phyloP scores from a whole-genome alignment of 2,329 filamentous ascomycete species.

The Fusarium equiseti region DNA sequence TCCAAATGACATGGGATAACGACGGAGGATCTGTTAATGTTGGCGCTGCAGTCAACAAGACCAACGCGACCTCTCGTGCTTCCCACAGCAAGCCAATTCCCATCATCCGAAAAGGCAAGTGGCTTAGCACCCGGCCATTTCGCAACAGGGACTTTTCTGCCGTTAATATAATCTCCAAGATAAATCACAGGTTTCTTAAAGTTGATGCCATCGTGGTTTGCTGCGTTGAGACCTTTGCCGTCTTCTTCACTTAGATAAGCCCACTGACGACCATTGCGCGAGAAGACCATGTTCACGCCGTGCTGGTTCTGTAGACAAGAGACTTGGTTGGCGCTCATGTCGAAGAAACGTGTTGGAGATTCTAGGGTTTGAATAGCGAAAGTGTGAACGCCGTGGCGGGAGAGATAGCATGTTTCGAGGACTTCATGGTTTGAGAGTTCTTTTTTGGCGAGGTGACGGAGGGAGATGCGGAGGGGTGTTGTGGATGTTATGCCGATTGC shows the following conservation, averaged over 20 bases:
- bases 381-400: slow-evolving; percentile 29
- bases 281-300: slow-evolving; percentile 44
- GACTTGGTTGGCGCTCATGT: slow-evolving; percentile 39
- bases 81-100: slow-evolving; percentile 42
- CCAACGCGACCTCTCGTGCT: slow-evolving; percentile 41
- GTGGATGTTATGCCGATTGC: slow-evolving; percentile 46
- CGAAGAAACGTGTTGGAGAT: slow-evolving; percentile 45
- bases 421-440: slow-evolving; percentile 46
- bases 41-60: slow-evolving; percentile 38
- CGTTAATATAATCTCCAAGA: slow-evolving; percentile 44
- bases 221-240: slow-evolving; percentile 34
- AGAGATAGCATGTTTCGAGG: slow-evolving; percentile 39
- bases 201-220: slow-evolving; percentile 37
- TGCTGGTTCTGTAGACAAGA: slow-evolving; percentile 40
- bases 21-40: slow-evolving; percentile 27
- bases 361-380: slow-evolving; percentile 46
- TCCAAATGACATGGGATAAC: slow-evolving; percentile 44
- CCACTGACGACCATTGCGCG: slow-evolving; percentile 40
- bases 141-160: slow-evolving; percentile 30
- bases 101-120: slow-evolving; percentile 43
- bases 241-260: slow-evolving; percentile 47
- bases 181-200: slow-evolving; percentile 43
- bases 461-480: slow-evolving; percentile 41
- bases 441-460: slow-evolving; percentile 46
- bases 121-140: slow-evolving; percentile 43